Conservation (phyloP, 768 basidiomycete genomes). For the Termitomyces sp. region DNA sequence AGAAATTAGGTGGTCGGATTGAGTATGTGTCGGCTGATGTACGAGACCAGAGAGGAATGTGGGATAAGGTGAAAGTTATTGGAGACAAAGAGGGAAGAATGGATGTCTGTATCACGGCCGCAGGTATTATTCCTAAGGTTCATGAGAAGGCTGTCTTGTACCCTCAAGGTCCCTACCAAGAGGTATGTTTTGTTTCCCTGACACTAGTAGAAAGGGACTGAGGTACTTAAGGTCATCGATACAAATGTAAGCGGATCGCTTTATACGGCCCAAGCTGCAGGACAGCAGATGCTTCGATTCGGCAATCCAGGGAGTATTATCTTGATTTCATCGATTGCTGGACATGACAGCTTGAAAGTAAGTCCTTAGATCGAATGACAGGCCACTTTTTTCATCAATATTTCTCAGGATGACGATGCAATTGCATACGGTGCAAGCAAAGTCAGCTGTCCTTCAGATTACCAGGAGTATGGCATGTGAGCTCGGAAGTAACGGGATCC, state of each 20-base stretch:
- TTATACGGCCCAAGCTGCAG: constrained; percentile 60
- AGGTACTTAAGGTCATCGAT: constrained; percentile 44
- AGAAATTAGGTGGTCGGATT: constrained; percentile 32
- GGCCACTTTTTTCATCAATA: background rate
- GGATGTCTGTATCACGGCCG: constrained; percentile 73
- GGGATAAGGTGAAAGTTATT: constrained; percentile 52
- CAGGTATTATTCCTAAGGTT: constrained; percentile 53
- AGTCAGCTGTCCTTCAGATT: constrained; percentile 78
- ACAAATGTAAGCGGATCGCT: constrained; percentile 66
- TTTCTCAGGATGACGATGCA: background rate
- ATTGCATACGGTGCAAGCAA: constrained; percentile 63
- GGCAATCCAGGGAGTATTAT: constrained; percentile 52
- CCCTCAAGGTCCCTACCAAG: constrained; percentile 54
- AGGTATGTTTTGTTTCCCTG: constrained; percentile 23
- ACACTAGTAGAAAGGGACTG: background rate
- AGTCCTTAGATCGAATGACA: background rate
- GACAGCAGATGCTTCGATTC: constrained; percentile 53
- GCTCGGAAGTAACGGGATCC: constrained; percentile 55
- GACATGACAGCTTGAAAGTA: constrained; percentile 24
- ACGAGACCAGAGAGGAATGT: constrained; percentile 52
- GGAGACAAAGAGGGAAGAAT: constrained; percentile 63
- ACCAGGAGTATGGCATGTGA: constrained; percentile 78
- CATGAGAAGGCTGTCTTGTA: constrained; percentile 56
- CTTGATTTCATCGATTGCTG: constrained; percentile 64
- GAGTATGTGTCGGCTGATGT: constrained; percentile 68